Percentiles rank a stretch among this genome's conserved stretches.
Conservation (phyloP, 305 asterid genomes). For the Caryopteris hybrid region DNA sequence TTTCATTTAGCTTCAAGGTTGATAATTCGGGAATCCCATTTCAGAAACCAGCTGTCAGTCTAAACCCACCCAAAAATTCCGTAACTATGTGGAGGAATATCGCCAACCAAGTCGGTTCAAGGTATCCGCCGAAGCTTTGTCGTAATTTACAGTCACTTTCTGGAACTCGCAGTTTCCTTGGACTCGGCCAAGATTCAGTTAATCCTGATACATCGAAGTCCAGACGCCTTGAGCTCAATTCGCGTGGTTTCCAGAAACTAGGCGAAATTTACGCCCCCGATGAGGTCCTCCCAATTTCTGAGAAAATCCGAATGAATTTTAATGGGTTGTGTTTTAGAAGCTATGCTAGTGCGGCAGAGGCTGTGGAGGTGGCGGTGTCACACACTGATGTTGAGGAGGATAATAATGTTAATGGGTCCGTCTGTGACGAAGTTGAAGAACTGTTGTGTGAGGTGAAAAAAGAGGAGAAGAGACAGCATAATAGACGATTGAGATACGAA, state of each 20-base stretch:
- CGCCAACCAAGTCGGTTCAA: slow-evolving; percentile 41
- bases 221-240: slow-evolving; percentile 13
- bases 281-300: slow-evolving; percentile 13
- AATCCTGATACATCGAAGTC: slow-evolving; percentile 25
- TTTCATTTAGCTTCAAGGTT: slow-evolving; percentile 26
- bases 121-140: slow-evolving; percentile 20
- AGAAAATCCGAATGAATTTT: slow-evolving; percentile 17
- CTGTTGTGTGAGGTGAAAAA: slow-evolving; percentile 48
- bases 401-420: slow-evolving; percentile 21
- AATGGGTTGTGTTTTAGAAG: slow-evolving; percentile 37
- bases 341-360: slow-evolving; percentile 80
- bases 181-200: slow-evolving; percentile 32
- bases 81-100: slow-evolving; percentile 72
- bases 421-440: slow-evolving; percentile 48
- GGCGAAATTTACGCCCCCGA: slow-evolving; percentile 20
- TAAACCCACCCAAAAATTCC: slow-evolving; percentile 29
- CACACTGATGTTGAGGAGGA: slow-evolving; percentile 54
- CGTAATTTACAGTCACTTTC: slow-evolving; percentile 23
- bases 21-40: slow-evolving; percentile 23
- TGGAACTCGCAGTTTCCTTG: slow-evolving; percentile 40
- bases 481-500: slow-evolving; percentile 29
- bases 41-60: slow-evolving; percentile 21
- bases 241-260: slow-evolving; percentile 21
- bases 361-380: slow-evolving; percentile 35
- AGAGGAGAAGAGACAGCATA: slow-evolving; percentile 45